Conservation (phyloP, 345 rosid species). For the Excoecaria cochinchinensis region DNA sequence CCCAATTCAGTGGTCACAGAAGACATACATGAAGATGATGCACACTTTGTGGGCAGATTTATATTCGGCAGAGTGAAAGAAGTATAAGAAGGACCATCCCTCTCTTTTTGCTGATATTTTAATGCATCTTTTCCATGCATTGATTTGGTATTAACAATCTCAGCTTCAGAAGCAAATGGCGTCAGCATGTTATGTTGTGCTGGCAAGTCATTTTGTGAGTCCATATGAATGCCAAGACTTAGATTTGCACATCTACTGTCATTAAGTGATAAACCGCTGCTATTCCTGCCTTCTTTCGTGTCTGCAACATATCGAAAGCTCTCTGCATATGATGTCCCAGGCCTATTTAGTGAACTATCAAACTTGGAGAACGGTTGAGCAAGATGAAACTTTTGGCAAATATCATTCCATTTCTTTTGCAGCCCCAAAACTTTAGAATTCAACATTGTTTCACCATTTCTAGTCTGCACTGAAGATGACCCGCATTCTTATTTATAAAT, state of each 20-base stretch:
- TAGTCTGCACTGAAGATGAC: conserved; percentile 60
- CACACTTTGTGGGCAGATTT: conserved; percentile 17
- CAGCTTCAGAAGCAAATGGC: conserved; percentile 19
- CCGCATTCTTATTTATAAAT: conserved; percentile 38
- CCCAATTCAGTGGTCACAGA: conserved; percentile 61
- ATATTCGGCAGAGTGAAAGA: conserved; percentile 17
- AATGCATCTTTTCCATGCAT: conserved; percentile 24
- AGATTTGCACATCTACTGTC: conserved; percentile 16
- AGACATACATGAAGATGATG: conserved; percentile 24
- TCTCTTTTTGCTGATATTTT: conserved; percentile 19
- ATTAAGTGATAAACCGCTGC: conserved; percentile 18
- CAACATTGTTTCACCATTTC: conserved; percentile 41
- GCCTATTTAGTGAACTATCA: conserved; percentile 27
- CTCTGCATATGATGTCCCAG: conserved; percentile 32
- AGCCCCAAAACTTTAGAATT: conserved; percentile 34
- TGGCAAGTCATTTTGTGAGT: conserved; percentile 16
- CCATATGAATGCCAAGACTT: conserved; percentile 9
- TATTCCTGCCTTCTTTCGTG: conserved; percentile 18
- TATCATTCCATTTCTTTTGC: conserved; percentile 60
- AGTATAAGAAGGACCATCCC: conserved; percentile 5
- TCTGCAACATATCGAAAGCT: conserved; percentile 8
- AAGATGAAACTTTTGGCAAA: conserved; percentile 54
- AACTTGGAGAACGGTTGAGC: conserved; percentile 37
- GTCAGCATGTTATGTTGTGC: not conserved
- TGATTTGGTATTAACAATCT: conserved; percentile 24